Evolutionary conservation across 441 rosid species (phyloP).

Genomic region (Adansonia rubrostipa): DNA sequence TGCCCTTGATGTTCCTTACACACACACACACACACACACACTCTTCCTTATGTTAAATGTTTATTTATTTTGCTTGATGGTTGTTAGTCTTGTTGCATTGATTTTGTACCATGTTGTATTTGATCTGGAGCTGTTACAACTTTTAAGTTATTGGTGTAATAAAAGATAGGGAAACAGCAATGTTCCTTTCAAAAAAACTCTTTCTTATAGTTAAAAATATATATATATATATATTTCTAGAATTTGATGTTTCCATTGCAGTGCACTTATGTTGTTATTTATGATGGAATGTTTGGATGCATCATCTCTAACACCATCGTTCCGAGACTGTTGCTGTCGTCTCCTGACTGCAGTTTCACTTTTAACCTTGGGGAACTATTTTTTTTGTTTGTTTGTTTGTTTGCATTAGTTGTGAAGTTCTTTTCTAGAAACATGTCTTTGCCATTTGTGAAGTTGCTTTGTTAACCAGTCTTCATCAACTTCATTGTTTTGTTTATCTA

Average conservation of each 20-base stretch:
- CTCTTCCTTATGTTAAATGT: neutral
- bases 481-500: neutral
- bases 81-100: neutral
- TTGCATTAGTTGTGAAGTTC: neutral
- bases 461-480: neutral
- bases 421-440: neutral
- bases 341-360: neutral
- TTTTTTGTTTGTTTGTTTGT: neutral
- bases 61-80: neutral
- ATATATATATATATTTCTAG: neutral
- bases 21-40: too few relatives aligned
- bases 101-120: neutral
- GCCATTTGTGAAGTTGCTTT: neutral
- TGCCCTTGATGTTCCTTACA: neutral
- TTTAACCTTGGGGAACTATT: neutral
- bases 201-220: neutral
- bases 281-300: neutral
- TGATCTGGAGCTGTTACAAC: neutral
- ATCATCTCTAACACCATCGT: neutral
- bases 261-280: neutral
- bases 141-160: neutral
- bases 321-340: neutral
- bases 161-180: slow-evolving; percentile 7
- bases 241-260: neutral
- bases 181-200: neutral